Percentiles rank a stretch among this genome's conserved stretches.
Conservation (phyloP, 306 rosid species). For the Vigna trinervia region DNA sequence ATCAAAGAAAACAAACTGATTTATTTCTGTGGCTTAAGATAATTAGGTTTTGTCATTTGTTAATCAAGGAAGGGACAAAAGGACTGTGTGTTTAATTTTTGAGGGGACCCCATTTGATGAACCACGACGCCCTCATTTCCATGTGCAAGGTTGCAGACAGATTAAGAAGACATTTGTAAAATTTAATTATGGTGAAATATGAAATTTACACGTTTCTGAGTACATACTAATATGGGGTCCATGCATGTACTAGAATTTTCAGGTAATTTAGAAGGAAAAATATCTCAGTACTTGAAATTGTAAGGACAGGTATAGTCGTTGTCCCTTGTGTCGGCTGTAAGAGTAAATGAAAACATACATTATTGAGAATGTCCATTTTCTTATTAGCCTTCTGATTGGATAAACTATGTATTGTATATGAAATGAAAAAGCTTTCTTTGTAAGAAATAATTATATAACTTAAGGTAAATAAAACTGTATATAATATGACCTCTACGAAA, state of each 20-base stretch:
- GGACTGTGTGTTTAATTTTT: slow-evolving; percentile 47
- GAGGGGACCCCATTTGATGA: slow-evolving; percentile 39
- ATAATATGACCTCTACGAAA: background rate
- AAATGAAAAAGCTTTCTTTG: background rate
- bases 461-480: background rate
- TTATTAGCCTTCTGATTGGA: background rate
- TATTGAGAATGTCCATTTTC: slow-evolving; percentile 30
- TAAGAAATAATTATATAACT: background rate
- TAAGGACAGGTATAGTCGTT: slow-evolving; percentile 43
- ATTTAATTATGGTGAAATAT: slow-evolving; percentile 35
- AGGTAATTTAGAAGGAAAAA: slow-evolving; percentile 19
- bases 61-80: slow-evolving; percentile 45
- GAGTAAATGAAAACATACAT: slow-evolving; percentile 38
- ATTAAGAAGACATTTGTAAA: slow-evolving; percentile 40
- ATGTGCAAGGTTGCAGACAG: slow-evolving; percentile 47
- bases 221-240: slow-evolving; percentile 41
- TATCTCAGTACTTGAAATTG: slow-evolving; percentile 35
- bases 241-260: slow-evolving; percentile 23
- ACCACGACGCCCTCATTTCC: slow-evolving; percentile 51
- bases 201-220: slow-evolving; percentile 29
- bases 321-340: slow-evolving; percentile 34
- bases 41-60: slow-evolving; percentile 42
- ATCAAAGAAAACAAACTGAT: slow-evolving; percentile 38
- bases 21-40: slow-evolving; percentile 49
- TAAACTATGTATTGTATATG: background rate